Percentiles rank a stretch among this genome's conserved stretches.
Evolutionary conservation across 2,329 filamentous ascomycete genomes (phyloP).

Genomic region (Epichloe typhina): DNA sequence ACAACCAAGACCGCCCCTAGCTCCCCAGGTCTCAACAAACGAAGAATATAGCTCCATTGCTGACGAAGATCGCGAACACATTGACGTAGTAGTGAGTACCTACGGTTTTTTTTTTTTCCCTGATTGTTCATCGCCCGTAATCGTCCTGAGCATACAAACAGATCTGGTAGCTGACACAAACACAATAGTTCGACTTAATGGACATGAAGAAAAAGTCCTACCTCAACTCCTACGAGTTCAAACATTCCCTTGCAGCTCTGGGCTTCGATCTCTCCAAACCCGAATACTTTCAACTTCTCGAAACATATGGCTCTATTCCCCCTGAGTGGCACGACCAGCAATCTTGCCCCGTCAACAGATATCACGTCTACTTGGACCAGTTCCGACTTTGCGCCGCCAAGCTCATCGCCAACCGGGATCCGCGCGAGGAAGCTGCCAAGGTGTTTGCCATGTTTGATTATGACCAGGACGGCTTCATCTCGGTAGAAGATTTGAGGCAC

Average conservation of each 20-base stretch:
- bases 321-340: constrained; percentile 37
- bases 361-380: constrained; percentile 40
- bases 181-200: constrained; percentile 71
- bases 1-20: constrained; percentile 15
- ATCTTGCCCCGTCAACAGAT: constrained; percentile 30
- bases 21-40: constrained; percentile 22
- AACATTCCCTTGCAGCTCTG: constrained; percentile 88
- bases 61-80: constrained; percentile 86
- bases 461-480: constrained; percentile 83
- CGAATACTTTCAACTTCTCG: constrained; percentile 70
- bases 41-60: constrained; percentile 39
- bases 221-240: constrained; percentile 97
- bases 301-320: constrained; percentile 65
- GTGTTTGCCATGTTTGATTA: constrained; percentile 92
- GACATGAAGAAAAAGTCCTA: constrained; percentile 93
- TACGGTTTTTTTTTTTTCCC: not conserved
- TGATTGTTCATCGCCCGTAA: too few species aligned
- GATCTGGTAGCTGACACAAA: not conserved
- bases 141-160: not conserved
- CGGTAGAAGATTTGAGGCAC: constrained; percentile 71
- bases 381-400: constrained; percentile 60
- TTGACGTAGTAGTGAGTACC: constrained; percentile 72
- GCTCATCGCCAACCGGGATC: constrained; percentile 71
- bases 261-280: constrained; percentile 84
- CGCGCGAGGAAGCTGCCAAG: constrained; percentile 77